A percentile compares a stretch with the other conserved stretches of the same genome.
These are phyloP conservation scores for Mycosphaerella arachidis DNA, from an alignment of 2,329 filamentous ascomycete species.

Conservation along the genomic window DNA sequence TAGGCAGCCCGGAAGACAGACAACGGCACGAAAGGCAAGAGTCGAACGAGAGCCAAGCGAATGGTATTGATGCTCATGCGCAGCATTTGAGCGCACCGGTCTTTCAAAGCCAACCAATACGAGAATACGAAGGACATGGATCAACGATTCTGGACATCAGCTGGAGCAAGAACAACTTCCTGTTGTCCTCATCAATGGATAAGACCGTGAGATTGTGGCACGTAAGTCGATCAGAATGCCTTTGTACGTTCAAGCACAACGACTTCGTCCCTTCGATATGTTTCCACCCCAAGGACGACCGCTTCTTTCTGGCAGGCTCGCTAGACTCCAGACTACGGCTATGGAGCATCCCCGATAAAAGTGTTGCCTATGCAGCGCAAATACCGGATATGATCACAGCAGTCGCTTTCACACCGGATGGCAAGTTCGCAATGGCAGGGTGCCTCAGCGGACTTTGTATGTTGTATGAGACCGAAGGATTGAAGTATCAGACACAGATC, in stretches of 20 bases:
- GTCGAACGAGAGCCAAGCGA: conserved; percentile 43
- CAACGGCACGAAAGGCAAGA: conserved; percentile 68
- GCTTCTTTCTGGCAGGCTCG: conserved; percentile 93
- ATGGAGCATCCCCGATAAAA: conserved; percentile 96
- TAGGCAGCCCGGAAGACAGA: conserved; percentile 77
- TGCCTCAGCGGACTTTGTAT: conserved; percentile 79
- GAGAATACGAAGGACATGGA: conserved; percentile 78
- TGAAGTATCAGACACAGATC: conserved; percentile 79
- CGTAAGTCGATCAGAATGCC: conserved; percentile 73
- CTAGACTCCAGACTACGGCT: conserved; percentile 81
- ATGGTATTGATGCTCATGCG: conserved; percentile 47
- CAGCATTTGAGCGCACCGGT: conserved; percentile 77
- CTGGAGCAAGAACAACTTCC: conserved; percentile 99
- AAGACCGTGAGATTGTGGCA: conserved; percentile 97
- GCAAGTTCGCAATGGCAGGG: conserved; percentile 82
- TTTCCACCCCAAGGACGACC: conserved; percentile 91
- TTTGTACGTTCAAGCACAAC: conserved; percentile 90
- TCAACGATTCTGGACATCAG: conserved; percentile 85
- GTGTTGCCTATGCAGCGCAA: conserved; percentile 75
- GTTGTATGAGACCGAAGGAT: conserved; percentile 87
- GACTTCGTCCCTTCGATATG: conserved; percentile 93
- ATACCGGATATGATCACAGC: conserved; percentile 87
- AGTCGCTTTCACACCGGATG: conserved; percentile 88
- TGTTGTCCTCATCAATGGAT: conserved; percentile 95
- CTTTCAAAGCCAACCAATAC: conserved; percentile 71